Evolutionary conservation across 2,329 filamentous ascomycete species (phyloP), one percentile per base, ranked within the genome.

Genomic region (Cladobotryum protrusum): DNA sequence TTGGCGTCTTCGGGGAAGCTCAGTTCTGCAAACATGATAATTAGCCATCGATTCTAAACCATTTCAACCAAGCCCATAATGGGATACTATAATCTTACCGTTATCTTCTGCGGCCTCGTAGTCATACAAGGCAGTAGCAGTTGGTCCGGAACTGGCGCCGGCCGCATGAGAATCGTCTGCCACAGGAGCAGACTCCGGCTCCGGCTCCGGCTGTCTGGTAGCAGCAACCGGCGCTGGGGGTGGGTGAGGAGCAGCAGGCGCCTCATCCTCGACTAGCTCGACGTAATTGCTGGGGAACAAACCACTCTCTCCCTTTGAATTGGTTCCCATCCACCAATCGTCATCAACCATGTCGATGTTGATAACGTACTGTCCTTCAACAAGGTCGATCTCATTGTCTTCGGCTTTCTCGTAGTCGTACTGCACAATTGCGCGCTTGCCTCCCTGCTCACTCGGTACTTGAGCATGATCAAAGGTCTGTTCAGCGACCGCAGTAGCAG

Each of bases 321-420:
- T 99, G 57, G 86, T 88, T 40, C 95, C 93, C 80, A 96, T 87
- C 93, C 93, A 99, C 93, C 93, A 99, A 65, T 99, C 92, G 46
- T 95, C 87, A 60, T 97, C 93, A 2, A 99, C 89, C 87, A 95
- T 95, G 55, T 97, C 89, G 61, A 99, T 96, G 64, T 96, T 86
- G 19, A 81, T 90, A 35, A 99, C 86, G 56, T 85, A 81, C 61
- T 96, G 88, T 55, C 91, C 91, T 70, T 99, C 93, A 20, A 81
- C 77, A 15, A 99, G 78, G 57, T 96, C 90, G 50, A 99, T 81
- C 71, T 99, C 93, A 62, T 99, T 99, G 58, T 96, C 91, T 68
- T 99, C 93, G 1, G 90, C 90, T 72, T 95, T 96, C 62, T 96
- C 92, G 64, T 99, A 99, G 65, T 99, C 93, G 66, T 93, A 99